Base-by-base conservation (phyloP, 2,329 filamentous ascomycete genomes). In the Aspergillus neoniger region DNA sequence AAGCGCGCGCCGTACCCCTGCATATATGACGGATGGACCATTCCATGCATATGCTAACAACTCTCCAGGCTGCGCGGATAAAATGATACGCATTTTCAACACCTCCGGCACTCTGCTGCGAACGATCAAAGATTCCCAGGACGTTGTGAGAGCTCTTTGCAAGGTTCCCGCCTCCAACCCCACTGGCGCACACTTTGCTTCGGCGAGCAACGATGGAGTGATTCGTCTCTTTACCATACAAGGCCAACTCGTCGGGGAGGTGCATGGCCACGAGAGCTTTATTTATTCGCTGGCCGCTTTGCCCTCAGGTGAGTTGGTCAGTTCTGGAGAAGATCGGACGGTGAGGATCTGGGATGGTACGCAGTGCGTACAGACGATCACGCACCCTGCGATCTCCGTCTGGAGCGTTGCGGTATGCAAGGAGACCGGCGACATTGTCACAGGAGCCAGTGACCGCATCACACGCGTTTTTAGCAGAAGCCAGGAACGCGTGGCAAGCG, bases 301-400 rank as follows among this genome's bases (percentile, higher is more conserved):
- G 9, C 91, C 94, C 0, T 88, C 90, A 0, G 94, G 94, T 5
- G 92, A 97, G 72, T 82, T 99, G 30, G 90, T 96, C 52, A 98
- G 94, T 75, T 88, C 92, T 2, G 92, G 92, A 17, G 95, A 99
- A 76, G 95, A 99, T 77, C 86, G 95, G n/a, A 97, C 95, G 0
- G 86, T 96, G 36, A 86, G 92, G 55, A 82, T 99, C 72, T 99
- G 96, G 95, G 88, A 85, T 67, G 91, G 89, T 48, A 85, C 81
- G 14, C 84, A 92, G 59, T 98, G 94, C 73, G 79, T 96, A 49
- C 95, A 99, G 76, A 97, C 94, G 41, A 98, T 99, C 65, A 97
- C 94, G 1, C 92, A 97, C 70, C 95, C 95, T 10, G 95, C 95
- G 9, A 96, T 98, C 58, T 98, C 94, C 0, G 93, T 99, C 5